A percentile compares a stretch with the other conserved stretches of the same genome.
These are phyloP conservation scores for Diaporthe ilicicola DNA, from an alignment of 2,329 filamentous ascomycete genomes.

Conservation along the genomic window DNA sequence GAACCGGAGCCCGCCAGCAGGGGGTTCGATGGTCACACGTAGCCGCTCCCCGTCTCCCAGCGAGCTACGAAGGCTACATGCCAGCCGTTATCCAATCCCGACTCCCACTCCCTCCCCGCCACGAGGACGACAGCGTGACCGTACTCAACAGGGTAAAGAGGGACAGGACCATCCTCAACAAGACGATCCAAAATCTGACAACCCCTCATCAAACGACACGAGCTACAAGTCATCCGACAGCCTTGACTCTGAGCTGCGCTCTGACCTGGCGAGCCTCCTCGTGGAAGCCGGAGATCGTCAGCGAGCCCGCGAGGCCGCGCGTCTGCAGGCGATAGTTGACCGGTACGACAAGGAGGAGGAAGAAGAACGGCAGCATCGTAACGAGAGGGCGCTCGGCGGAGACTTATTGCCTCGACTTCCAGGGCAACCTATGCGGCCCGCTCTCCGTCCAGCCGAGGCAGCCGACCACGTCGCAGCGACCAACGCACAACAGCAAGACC, in stretches of 20 bases:
- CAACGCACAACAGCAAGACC: background rate
- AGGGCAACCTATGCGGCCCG: background rate
- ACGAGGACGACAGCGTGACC: background rate
- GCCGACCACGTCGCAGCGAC: background rate
- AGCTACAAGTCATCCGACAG: slow-evolving; percentile 20
- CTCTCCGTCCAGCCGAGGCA: background rate
- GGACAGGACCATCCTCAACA: background rate
- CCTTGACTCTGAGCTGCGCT: slow-evolving; percentile 17
- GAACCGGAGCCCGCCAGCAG: slow-evolving; percentile 1
- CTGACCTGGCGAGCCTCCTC: slow-evolving; percentile 7
- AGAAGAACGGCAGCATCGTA: background rate
- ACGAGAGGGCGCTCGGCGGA: background rate
- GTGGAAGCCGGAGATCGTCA: background rate
- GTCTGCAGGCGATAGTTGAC: slow-evolving; percentile 13
- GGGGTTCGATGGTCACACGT: background rate
- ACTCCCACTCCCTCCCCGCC: background rate
- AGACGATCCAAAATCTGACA: background rate
- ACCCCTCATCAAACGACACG: background rate
- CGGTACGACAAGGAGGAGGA: slow-evolving; percentile 4
- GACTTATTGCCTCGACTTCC: background rate
- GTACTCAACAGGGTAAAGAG: background rate
- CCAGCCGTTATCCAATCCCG: background rate
- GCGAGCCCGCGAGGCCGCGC: slow-evolving; percentile 5
- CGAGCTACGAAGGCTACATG: background rate
- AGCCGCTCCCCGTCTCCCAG: background rate